These are phyloP conservation scores for Fusarium austroafricanum DNA, from an alignment of 2,329 filamentous ascomycete species.

Conservation along the genomic window DNA sequence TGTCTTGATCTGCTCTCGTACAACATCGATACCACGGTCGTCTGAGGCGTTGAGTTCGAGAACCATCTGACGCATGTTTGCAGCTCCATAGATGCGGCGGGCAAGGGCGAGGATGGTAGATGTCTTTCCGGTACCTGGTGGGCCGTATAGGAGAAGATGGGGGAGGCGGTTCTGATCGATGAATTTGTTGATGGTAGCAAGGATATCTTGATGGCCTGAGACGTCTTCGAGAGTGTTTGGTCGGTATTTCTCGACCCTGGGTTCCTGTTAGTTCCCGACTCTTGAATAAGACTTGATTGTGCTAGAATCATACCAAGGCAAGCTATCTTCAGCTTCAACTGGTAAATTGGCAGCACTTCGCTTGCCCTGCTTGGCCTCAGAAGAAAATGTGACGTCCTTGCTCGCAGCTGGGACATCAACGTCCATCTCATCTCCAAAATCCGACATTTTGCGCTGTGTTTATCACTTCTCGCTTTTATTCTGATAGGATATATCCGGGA, in stretches of 20 bases:
- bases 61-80: conserved; percentile 98
- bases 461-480: neutral
- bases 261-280: neutral
- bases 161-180: conserved; percentile 93
- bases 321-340: conserved; percentile 89
- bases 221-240: conserved; percentile 91
- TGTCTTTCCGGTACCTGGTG: conserved; percentile 96
- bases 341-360: conserved; percentile 92
- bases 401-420: conserved; percentile 62
- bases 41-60: conserved; percentile 97
- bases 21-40: conserved; percentile 96
- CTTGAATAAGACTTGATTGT: neutral
- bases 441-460: conserved; percentile 60
- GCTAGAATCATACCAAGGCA: conserved; percentile 78
- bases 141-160: conserved; percentile 95
- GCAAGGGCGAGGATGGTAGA: conserved; percentile 95
- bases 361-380: conserved; percentile 87
- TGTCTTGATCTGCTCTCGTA: conserved; percentile 98
- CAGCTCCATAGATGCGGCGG: conserved; percentile 88
- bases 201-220: conserved; percentile 95
- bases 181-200: conserved; percentile 97
- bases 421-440: conserved; percentile 72
- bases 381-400: conserved; percentile 74
- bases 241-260: conserved; percentile 95
- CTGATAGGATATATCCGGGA: neutral